Conservation (phyloP, 495 filamentous ascomycete species). For the Thermothielavioides terrestris region DNA sequence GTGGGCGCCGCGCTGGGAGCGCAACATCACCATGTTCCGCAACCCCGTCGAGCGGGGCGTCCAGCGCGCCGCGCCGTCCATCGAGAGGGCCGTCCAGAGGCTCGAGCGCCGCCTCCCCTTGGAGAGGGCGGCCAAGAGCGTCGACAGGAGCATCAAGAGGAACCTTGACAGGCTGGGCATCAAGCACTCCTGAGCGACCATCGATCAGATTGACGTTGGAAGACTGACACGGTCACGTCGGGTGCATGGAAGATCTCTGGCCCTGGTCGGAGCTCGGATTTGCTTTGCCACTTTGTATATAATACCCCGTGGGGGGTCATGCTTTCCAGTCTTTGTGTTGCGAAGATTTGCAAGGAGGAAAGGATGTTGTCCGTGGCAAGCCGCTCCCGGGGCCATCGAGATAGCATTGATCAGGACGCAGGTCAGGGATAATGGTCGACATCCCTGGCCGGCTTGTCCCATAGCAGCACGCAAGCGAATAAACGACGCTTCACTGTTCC, state of each 20-base stretch:
- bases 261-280: background rate
- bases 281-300: background rate
- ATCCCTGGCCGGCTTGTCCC: background rate
- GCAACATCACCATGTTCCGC: constrained; percentile 40
- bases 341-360: background rate
- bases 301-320: background rate
- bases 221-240: background rate
- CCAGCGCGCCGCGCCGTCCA: constrained; percentile 33
- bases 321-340: background rate
- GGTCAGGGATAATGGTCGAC: background rate
- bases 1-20: constrained; percentile 45
- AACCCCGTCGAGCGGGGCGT: constrained; percentile 35
- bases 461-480: background rate
- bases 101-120: constrained; percentile 36
- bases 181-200: constrained; percentile 9
- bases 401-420: background rate
- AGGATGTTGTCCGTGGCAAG: background rate
- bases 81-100: constrained; percentile 31
- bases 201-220: background rate
- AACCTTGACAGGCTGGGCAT: constrained; percentile 26
- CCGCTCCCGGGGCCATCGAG: background rate
- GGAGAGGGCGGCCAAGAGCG: constrained; percentile 36
- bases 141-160: constrained; percentile 34
- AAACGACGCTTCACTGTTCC: background rate
- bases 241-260: background rate